Percentiles rank a stretch among this genome's conserved stretches.
Conservation (phyloP, 2,329 filamentous ascomycete genomes). For the Sarocladium kiliense region DNA sequence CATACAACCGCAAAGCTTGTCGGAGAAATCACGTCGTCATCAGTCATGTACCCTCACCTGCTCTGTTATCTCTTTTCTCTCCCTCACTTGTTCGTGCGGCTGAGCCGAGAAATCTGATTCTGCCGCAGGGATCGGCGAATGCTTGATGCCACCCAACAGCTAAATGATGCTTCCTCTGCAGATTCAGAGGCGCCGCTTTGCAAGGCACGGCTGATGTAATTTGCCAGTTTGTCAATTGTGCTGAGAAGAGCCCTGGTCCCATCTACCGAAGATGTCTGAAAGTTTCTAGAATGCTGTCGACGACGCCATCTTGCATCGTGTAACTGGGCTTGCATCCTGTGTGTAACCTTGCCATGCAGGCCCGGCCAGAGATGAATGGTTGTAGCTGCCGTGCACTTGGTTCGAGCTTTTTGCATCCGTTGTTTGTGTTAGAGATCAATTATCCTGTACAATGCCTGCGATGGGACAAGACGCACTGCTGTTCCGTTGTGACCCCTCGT, state of each 20-base stretch:
- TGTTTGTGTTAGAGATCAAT: background rate
- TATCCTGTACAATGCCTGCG: background rate
- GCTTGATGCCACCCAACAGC: background rate
- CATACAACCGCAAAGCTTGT: slow-evolving; percentile 4
- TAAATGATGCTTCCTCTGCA: background rate
- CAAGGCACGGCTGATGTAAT: background rate
- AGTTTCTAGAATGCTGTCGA: slow-evolving; percentile 5
- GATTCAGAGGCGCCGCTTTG: background rate
- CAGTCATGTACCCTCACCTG: background rate
- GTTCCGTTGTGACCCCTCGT: background rate
- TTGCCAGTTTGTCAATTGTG: background rate
- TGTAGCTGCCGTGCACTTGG: background rate
- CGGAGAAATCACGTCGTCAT: background rate
- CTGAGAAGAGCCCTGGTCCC: background rate
- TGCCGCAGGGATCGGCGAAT: too few species aligned
- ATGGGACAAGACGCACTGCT: background rate
- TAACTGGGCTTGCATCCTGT: background rate
- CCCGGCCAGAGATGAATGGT: background rate
- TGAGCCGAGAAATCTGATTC: background rate
- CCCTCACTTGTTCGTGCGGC: background rate
- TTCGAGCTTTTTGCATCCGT: background rate
- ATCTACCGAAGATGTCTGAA: background rate
- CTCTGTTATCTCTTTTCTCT: slow-evolving; percentile 8
- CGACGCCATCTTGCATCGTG: slow-evolving; percentile 7
- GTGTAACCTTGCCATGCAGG: background rate